A percentile compares a stretch with the other conserved stretches of the same genome.
These are phyloP conservation scores for Cicer bijugum DNA, from an alignment of 306 rosid genomes.

Conservation along the genomic window DNA sequence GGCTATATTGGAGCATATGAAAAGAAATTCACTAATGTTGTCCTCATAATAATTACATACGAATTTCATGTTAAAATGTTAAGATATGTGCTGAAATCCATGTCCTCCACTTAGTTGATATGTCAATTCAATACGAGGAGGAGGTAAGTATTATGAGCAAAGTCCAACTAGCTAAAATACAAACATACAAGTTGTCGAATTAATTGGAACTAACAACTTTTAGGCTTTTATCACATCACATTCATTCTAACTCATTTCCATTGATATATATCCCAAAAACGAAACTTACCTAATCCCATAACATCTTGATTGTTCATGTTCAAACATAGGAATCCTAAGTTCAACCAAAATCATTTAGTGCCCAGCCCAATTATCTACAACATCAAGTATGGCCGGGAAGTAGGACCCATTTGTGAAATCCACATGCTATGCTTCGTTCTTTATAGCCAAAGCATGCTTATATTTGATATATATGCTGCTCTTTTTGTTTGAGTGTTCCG, in stretches of 20 bases:
- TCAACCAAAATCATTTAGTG: not conserved
- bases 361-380: slow-evolving; percentile 1
- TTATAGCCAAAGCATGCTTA: slow-evolving; percentile 37
- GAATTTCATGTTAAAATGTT: slow-evolving; percentile 12
- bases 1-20: too few species aligned
- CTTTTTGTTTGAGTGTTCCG: not conserved
- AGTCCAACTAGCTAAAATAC: slow-evolving; percentile 37
- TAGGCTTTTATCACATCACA: not conserved
- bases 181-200: slow-evolving; percentile 1
- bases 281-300: slow-evolving; percentile 45
- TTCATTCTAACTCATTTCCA: slow-evolving; percentile 32
- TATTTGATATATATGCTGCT: not conserved
- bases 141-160: not conserved
- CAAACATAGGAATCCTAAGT: slow-evolving; percentile 47
- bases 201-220: slow-evolving; percentile 3
- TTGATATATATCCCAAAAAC: slow-evolving; percentile 25
- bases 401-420: slow-evolving; percentile 38
- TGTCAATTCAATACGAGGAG: slow-evolving; percentile 3
- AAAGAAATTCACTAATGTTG: not conserved
- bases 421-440: slow-evolving; percentile 23
- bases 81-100: slow-evolving; percentile 57
- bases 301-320: slow-evolving; percentile 16
- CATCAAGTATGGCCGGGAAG: slow-evolving; percentile 38
- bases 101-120: slow-evolving; percentile 41
- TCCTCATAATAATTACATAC: slow-evolving; percentile 29